Percentiles rank a stretch among this genome's conserved stretches.
Evolutionary conservation across 139 green algal species (phyloP).

Genomic region (Parachlorella kessleri): DNA sequence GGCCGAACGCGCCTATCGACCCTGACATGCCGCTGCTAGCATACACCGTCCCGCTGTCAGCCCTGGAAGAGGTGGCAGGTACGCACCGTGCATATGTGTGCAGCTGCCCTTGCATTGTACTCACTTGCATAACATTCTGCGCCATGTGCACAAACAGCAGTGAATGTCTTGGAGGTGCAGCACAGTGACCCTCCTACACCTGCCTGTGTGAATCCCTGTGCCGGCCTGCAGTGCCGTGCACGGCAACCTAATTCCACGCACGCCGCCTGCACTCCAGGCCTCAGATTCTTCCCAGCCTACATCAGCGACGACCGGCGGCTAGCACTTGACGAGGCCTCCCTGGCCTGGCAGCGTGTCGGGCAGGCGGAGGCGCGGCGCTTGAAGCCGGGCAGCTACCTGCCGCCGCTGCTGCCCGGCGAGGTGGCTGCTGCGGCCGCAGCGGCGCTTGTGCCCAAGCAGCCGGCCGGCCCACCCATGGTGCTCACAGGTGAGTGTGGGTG

Average conservation of each 20-base stretch:
- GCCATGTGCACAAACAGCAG: not conserved
- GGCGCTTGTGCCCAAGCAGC: not conserved
- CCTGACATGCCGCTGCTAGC: slow-evolving; percentile 67
- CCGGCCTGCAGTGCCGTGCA: not conserved
- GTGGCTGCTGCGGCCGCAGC: not conserved
- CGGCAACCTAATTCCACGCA: too few relatives aligned
- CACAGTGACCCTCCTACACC: not conserved
- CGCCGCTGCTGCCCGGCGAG: slow-evolving; percentile 11
- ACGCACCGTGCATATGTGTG: not conserved
- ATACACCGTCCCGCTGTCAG: slow-evolving; percentile 75
- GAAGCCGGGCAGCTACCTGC: slow-evolving; percentile 29
- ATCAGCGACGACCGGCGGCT: slow-evolving; percentile 45
- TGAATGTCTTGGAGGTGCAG: not conserved
- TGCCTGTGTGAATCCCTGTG: not conserved
- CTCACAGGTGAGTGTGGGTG: slow-evolving; percentile 1
- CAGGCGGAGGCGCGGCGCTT: slow-evolving; percentile 41
- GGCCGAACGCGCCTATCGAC: slow-evolving; percentile 81
- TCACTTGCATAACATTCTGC: not conserved
- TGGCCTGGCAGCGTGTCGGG: slow-evolving; percentile 55
- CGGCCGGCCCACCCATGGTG: not conserved
- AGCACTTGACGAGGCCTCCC: slow-evolving; percentile 59
- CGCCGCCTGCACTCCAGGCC: slow-evolving; percentile 36
- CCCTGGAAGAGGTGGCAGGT: slow-evolving; percentile 76
- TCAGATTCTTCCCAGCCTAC: slow-evolving; percentile 69
- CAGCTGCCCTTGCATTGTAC: too few relatives aligned